Evolutionary conservation across 1,284 basidiomycete species (phyloP).

Genomic region (Cryptococcus amylolentus): DNA sequence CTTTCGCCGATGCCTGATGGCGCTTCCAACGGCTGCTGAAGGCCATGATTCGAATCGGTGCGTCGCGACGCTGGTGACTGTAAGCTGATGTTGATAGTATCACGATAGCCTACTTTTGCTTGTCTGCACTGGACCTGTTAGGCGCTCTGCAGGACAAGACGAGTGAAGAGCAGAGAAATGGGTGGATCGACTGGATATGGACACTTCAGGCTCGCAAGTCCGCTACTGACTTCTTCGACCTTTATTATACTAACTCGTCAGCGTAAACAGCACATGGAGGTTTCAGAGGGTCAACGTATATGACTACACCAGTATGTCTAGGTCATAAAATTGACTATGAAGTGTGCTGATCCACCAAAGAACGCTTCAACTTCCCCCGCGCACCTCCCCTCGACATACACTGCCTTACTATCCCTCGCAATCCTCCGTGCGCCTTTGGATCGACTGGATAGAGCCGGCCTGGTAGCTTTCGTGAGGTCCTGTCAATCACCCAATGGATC

Average conservation of each 20-base stretch:
- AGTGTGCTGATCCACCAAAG: slow-evolving; percentile 21
- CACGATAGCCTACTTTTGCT: slow-evolving; percentile 77
- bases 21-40: slow-evolving; percentile 40
- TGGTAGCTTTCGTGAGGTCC: slow-evolving; percentile 61
- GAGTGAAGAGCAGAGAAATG: slow-evolving; percentile 55
- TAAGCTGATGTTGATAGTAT: slow-evolving; percentile 54
- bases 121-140: slow-evolving; percentile 72
- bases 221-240: neutral
- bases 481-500: slow-evolving; percentile 80
- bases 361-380: slow-evolving; percentile 60
- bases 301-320: slow-evolving; percentile 49
- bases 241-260: too few species aligned
- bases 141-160: slow-evolving; percentile 57
- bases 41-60: slow-evolving; percentile 47
- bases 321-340: slow-evolving; percentile 4
- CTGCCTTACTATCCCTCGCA: slow-evolving; percentile 72
- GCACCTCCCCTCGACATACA: slow-evolving; percentile 90
- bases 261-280: slow-evolving; percentile 60
- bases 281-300: slow-evolving; percentile 71
- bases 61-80: slow-evolving; percentile 1
- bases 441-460: slow-evolving; percentile 61
- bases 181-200: slow-evolving; percentile 84
- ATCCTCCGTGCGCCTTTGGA: slow-evolving; percentile 77
- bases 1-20: slow-evolving; percentile 43
- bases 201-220: slow-evolving; percentile 61